phyloP scores from a whole-genome alignment of 1,284 basidiomycete species.

The Cryptococcus sp. region DNA sequence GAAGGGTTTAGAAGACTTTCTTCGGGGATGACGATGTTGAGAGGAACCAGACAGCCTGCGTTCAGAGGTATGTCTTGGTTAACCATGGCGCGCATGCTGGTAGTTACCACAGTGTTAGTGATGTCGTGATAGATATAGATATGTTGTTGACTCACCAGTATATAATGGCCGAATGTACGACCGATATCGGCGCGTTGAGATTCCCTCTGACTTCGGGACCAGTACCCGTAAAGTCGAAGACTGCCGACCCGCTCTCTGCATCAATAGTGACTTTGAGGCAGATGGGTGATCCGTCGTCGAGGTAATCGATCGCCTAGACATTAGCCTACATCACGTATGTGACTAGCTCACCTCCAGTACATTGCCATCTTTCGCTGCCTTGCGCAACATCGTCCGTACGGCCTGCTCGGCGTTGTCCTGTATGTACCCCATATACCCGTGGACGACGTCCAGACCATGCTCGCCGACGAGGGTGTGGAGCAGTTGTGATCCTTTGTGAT shows the following conservation, averaged over 20 bases:
- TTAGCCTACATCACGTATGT: background rate
- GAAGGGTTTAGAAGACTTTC: slow-evolving; percentile 81
- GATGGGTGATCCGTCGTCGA: slow-evolving; percentile 86
- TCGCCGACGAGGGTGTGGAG: slow-evolving; percentile 75
- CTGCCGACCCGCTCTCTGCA: slow-evolving; percentile 71
- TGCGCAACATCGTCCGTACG: slow-evolving; percentile 75
- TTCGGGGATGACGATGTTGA: slow-evolving; percentile 62
- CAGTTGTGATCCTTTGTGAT: slow-evolving; percentile 86
- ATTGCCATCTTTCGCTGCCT: slow-evolving; percentile 52
- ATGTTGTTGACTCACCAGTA: slow-evolving; percentile 60
- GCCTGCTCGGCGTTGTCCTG: slow-evolving; percentile 77
- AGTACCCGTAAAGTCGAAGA: slow-evolving; percentile 86
- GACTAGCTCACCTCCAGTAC: slow-evolving; percentile 56
- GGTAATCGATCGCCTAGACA: slow-evolving; percentile 32
- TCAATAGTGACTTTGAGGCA: slow-evolving; percentile 78
- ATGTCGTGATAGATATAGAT: background rate
- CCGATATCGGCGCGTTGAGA: slow-evolving; percentile 83
- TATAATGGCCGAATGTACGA: slow-evolving; percentile 89
- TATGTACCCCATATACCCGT: slow-evolving; percentile 90
- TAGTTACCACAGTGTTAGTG: background rate
- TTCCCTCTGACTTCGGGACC: slow-evolving; percentile 87
- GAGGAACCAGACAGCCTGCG: slow-evolving; percentile 74
- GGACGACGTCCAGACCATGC: slow-evolving; percentile 81
- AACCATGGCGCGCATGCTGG: slow-evolving; percentile 77
- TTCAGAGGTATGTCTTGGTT: slow-evolving; percentile 91